These are phyloP conservation scores for Penicillium bialowiezense DNA, from an alignment of 495 filamentous ascomycete species.

Conservation along the genomic window DNA sequence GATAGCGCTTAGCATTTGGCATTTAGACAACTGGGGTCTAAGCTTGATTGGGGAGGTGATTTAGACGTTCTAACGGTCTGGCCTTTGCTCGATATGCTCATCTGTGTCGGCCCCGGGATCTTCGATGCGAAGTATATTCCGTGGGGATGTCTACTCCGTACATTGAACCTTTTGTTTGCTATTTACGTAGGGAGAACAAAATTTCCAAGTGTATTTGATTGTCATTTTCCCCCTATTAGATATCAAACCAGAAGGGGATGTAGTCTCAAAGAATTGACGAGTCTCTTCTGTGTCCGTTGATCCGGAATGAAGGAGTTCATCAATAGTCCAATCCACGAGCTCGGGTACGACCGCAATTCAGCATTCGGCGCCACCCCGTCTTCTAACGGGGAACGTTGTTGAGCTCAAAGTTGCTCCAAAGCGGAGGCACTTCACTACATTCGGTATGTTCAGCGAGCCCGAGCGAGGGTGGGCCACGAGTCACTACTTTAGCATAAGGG, in stretches of 20 bases:
- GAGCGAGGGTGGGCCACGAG: neutral
- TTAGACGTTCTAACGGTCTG: neutral
- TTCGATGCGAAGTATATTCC: no score
- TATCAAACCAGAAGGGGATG: no score
- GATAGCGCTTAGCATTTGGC: neutral
- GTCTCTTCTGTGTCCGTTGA: neutral
- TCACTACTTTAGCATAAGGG: neutral
- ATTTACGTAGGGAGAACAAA: no score
- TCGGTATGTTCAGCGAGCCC: neutral
- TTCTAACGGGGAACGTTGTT: neutral
- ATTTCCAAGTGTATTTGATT: no score
- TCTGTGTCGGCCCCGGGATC: neutral
- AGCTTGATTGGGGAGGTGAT: neutral
- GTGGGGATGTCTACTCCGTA: no score
- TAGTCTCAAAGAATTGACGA: no score
- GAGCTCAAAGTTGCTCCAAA: neutral
- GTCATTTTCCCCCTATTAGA: no score
- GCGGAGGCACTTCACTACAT: neutral
- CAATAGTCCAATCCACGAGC: neutral
- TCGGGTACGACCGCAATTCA: neutral
- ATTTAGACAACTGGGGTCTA: neutral
- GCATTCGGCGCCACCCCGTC: neutral
- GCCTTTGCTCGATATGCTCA: neutral
- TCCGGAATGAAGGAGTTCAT: neutral
- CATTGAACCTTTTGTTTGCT: no score